phyloP scores from a whole-genome alignment of 306 rosid genomes.

The Vigna trinervia region DNA sequence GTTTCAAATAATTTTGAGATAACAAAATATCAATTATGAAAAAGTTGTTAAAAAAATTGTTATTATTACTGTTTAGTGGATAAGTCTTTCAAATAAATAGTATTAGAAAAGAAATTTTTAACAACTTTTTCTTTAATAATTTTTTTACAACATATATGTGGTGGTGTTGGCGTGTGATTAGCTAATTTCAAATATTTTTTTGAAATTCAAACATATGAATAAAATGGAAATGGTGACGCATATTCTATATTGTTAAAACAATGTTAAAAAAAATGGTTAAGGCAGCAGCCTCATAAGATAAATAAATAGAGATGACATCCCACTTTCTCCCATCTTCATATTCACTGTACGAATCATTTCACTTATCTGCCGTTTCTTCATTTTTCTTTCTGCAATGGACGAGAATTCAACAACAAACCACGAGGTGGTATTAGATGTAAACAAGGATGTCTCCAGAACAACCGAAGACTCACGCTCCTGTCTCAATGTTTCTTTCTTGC shows the following conservation, averaged over 20 bases:
- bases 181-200: too few relatives aligned
- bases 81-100: background rate
- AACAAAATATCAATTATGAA: too few relatives aligned
- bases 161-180: too few relatives aligned
- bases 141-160: too few relatives aligned
- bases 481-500: slow-evolving; percentile 60
- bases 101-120: too few relatives aligned
- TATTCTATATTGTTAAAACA: too few relatives aligned
- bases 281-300: background rate
- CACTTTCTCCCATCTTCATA: background rate
- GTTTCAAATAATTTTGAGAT: too few relatives aligned
- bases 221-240: too few relatives aligned
- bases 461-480: slow-evolving; percentile 18
- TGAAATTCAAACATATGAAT: too few relatives aligned
- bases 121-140: too few relatives aligned
- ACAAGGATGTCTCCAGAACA: slow-evolving; percentile 44
- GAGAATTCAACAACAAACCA: slow-evolving; percentile 49
- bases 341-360: background rate
- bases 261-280: too few relatives aligned
- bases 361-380: background rate
- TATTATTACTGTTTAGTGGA: background rate
- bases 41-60: too few relatives aligned
- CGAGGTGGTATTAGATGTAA: slow-evolving; percentile 49
- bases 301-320: background rate
- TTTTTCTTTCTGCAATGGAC: slow-evolving; percentile 52